Conservation (phyloP, 306 rosid species). For the Medicago ruthenica region DNA sequence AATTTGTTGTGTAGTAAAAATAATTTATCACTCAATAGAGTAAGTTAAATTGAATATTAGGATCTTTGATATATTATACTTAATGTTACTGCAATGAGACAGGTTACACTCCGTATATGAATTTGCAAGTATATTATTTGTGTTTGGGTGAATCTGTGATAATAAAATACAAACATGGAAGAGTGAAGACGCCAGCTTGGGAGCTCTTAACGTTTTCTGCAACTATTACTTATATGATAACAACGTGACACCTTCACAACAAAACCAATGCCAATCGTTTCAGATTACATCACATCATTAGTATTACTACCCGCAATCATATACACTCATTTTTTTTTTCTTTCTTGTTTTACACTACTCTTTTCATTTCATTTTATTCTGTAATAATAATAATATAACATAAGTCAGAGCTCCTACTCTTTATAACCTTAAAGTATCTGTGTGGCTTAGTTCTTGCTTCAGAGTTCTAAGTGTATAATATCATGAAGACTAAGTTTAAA, state of each 20-base stretch:
- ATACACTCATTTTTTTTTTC: not conserved
- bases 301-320: not conserved
- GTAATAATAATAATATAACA: not conserved
- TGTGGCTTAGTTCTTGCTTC: not conserved
- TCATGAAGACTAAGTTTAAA: conserved; percentile 34
- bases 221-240: not conserved
- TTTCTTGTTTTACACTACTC: not conserved
- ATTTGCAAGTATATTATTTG: no score
- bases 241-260: not conserved
- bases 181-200: not conserved
- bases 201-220: not conserved
- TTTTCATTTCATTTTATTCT: not conserved
- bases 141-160: no score
- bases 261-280: conserved; percentile 5
- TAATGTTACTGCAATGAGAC: not conserved
- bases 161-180: not conserved
- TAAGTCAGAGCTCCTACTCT: not conserved
- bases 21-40: not conserved
- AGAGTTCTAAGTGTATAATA: conserved; percentile 7
- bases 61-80: not conserved
- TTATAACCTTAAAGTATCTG: not conserved
- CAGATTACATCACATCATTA: not conserved
- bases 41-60: not conserved
- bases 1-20: not conserved
- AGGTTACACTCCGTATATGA: no score